Base-by-base conservation (phyloP, 1,284 basidiomycete species). In the Ceratobasidium sp. region DNA sequence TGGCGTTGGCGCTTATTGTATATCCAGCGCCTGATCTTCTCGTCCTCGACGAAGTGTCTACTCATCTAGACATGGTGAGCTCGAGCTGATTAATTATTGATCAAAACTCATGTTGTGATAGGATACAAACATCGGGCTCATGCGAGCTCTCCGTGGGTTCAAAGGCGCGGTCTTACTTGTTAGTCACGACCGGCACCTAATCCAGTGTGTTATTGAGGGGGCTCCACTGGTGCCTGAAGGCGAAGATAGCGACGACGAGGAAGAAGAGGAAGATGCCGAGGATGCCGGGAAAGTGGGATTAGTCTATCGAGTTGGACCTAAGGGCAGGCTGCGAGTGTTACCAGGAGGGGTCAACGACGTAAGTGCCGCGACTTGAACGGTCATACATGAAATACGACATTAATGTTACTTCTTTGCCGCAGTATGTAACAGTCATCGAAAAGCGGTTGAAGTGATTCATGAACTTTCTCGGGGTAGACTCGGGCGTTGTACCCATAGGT, bases 41-140 rank as follows among this genome's bases (percentile, higher is more conserved):
- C 9, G 84, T 91, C 0, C 85, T 91, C 40, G 92, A 93, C 82
- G 92, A 93, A 83, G 89, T 91, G 18, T 91, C 92, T 33, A 93
- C 92, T 23, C 93, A 94, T 84, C 85, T 94, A 51, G 93, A 94
- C 82, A 87, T 89, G 73, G 73, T 76, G 28, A 56, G 61, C 10
- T 10, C 20, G 12, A 70, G n/a, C 10, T 40, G 23, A 18, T 15
- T 40, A 6, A 20, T 28, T 12, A 26, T 51, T 46, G 12, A 3
- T 1, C 71, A n/a, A 33, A n/a, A 64, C 42, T 13, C 39, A n/a
- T 13, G 10, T 15, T 39, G 2, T 56, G 20, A 33, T 51, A 76
- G 76, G 88, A 90, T 49, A 92, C 91, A 0, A 91, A 93, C 67
- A 85, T 89, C 72, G 90, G 90, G 0, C 85, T 94, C 1, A 88